Conservation (phyloP, 208 protist species). For the Borovskyia barvae region DNA sequence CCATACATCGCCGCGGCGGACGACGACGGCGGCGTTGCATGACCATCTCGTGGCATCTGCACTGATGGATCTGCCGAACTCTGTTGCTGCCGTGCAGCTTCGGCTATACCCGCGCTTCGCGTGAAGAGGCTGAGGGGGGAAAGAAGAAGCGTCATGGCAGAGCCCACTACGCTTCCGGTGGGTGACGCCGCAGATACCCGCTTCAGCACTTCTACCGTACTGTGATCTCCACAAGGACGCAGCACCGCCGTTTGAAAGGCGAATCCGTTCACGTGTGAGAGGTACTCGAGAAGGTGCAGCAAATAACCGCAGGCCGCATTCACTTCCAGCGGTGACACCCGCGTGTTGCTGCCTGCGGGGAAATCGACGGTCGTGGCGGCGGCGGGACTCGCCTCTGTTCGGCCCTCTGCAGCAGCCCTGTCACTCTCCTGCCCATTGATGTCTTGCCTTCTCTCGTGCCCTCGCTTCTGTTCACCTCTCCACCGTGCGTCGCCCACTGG, state of each 20-base stretch:
- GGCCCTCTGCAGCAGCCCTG: not conserved
- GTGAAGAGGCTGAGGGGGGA: constrained; percentile 9
- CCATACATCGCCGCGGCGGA: not conserved
- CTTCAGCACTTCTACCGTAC: constrained; percentile 45
- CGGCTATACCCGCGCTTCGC: not conserved
- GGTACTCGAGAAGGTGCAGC: constrained; percentile 39
- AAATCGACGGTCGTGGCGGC: no score
- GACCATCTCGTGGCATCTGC: not conserved
- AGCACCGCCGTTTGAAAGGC: constrained; percentile 33
- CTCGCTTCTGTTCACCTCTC: no score
- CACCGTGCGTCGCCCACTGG: no score
- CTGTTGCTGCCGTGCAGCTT: not conserved
- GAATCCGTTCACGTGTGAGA: constrained; percentile 45
- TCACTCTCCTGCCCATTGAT: not conserved
- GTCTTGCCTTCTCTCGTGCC: no score
- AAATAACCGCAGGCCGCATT: constrained; percentile 76
- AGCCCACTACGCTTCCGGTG: not conserved
- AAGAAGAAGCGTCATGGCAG: not conserved
- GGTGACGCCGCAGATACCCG: not conserved
- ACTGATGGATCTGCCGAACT: not conserved
- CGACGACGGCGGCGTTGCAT: not conserved
- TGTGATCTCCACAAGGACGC: constrained; percentile 45
- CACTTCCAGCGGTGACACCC: constrained; percentile 53
- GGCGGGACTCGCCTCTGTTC: constrained; percentile 4
- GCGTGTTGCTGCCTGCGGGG: constrained; percentile 6